Evolutionary conservation across 2,329 filamentous ascomycete genomes (phyloP).

Genomic region (Verticillium isaacii): DNA sequence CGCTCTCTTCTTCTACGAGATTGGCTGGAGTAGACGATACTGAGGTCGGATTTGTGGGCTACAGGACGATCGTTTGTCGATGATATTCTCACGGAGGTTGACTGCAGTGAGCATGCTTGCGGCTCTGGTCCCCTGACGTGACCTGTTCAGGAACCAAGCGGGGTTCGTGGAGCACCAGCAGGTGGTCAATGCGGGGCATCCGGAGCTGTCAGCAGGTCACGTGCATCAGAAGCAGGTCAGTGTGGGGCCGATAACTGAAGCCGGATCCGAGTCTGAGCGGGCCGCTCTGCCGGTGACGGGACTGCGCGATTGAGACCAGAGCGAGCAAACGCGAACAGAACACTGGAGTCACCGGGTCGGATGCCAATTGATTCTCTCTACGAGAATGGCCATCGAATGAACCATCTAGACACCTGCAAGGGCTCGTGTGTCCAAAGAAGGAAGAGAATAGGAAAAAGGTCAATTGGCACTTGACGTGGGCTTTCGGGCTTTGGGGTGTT

Average conservation of each 20-base stretch:
- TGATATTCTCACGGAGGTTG: not conserved
- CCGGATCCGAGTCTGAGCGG: not conserved
- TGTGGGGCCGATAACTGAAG: not conserved
- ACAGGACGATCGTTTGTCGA: not conserved
- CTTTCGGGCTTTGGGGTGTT: too few relatives aligned
- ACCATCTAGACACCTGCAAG: too few relatives aligned
- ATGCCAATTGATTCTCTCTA: too few relatives aligned
- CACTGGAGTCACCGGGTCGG: too few relatives aligned
- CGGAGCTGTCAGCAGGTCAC: not conserved
- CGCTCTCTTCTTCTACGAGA: not conserved
- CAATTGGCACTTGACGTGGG: too few relatives aligned
- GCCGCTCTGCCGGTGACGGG: too few relatives aligned
- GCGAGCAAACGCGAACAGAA: too few relatives aligned
- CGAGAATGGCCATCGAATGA: too few relatives aligned
- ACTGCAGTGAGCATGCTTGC: not conserved
- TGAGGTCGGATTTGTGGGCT: not conserved
- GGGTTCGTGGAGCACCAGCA: not conserved
- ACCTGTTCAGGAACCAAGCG: not conserved
- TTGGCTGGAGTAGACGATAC: not conserved
- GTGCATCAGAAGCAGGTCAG: not conserved
- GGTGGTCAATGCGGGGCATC: not conserved
- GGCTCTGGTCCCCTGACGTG: not conserved
- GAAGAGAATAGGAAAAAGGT: too few relatives aligned
- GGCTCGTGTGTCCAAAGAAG: too few relatives aligned
- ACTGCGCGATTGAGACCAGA: too few relatives aligned